These are phyloP conservation scores for Xylariomycetidae sp. DNA, from an alignment of 2,329 filamentous ascomycete species.

Conservation along the genomic window DNA sequence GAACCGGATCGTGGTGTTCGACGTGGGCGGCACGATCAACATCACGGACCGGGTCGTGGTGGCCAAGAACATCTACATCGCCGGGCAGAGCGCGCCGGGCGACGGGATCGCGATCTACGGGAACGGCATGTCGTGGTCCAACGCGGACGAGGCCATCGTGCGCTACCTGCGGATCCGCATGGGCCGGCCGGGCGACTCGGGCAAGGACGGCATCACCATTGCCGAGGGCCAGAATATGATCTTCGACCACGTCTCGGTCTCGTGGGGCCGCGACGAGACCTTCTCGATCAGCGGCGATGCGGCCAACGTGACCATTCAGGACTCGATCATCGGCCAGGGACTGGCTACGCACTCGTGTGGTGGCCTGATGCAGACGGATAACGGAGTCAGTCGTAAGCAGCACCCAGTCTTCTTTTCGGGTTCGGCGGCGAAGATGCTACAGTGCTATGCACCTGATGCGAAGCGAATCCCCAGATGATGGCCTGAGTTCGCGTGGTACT, in stretches of 20 bases:
- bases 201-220: slow-evolving; percentile 49
- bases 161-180: slow-evolving; percentile 51
- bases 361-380: slow-evolving; percentile 44
- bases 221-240: slow-evolving; percentile 48
- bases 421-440: too few relatives aligned
- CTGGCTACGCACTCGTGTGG: slow-evolving; percentile 48
- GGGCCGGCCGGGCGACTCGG: slow-evolving; percentile 38
- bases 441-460: too few relatives aligned
- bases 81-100: slow-evolving; percentile 44
- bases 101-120: slow-evolving; percentile 46
- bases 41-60: slow-evolving; percentile 41
- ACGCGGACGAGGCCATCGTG: slow-evolving; percentile 46
- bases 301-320: slow-evolving; percentile 44
- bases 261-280: slow-evolving; percentile 51
- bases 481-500: too few relatives aligned
- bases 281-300: slow-evolving; percentile 44
- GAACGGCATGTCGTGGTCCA: slow-evolving; percentile 47
- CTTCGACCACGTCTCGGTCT: slow-evolving; percentile 48
- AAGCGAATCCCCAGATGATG: too few relatives aligned
- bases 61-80: slow-evolving; percentile 40
- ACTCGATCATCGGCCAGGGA: slow-evolving; percentile 48
- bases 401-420: too few relatives aligned
- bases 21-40: slow-evolving; percentile 43
- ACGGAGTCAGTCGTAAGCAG: slow-evolving; percentile 41
- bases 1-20: slow-evolving; percentile 44